These are phyloP conservation scores for Beauveria scarabaeidicola DNA, from an alignment of 2,329 filamentous ascomycete genomes.

Conservation along the genomic window DNA sequence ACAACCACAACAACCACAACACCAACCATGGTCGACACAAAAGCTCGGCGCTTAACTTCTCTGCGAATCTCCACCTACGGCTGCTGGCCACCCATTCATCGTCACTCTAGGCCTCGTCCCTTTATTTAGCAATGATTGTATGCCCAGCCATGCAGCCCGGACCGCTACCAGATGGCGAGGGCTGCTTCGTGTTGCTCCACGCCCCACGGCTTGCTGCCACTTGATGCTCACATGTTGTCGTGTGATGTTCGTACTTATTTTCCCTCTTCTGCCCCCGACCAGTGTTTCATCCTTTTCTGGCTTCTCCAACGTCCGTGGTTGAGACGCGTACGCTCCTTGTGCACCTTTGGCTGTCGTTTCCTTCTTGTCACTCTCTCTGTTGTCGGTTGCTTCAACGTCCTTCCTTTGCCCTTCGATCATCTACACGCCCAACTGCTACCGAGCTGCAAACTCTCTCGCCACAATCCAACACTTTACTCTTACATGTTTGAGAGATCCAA, in stretches of 20 bases:
- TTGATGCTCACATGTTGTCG: conserved; percentile 9
- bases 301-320: neutral
- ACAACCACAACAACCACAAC: neutral
- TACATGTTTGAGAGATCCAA: too few relatives aligned
- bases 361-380: neutral
- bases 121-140: conserved; percentile 2
- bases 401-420: neutral
- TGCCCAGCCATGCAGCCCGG: neutral
- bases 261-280: neutral
- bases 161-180: neutral
- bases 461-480: too few relatives aligned
- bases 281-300: neutral
- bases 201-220: conserved; percentile 2
- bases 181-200: neutral
- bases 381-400: neutral
- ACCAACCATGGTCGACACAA: neutral
- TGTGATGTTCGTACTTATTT: neutral
- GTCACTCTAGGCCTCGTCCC: neutral
- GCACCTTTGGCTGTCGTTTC: neutral
- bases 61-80: neutral
- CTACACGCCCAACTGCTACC: neutral
- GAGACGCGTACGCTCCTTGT: conserved; percentile 9
- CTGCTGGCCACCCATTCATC: conserved; percentile 1
- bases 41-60: conserved; percentile 2
- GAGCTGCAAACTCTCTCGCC: neutral